Percentiles rank a stretch among this genome's conserved stretches.
phyloP scores from a whole-genome alignment of 345 rosid species.

The Gossypium longicalyx region DNA sequence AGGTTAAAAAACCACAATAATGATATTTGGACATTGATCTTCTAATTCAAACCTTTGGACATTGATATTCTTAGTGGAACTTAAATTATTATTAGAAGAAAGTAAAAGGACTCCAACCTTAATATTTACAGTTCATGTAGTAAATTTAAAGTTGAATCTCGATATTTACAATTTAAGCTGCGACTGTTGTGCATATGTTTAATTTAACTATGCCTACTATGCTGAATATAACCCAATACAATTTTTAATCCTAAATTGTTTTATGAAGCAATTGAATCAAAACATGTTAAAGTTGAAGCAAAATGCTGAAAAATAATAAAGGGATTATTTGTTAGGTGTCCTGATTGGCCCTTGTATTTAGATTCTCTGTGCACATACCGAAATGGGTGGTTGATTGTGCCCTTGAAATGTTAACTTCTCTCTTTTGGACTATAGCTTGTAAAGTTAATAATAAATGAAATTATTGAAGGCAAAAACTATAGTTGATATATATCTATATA shows the following conservation, averaged over 20 bases:
- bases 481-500: too few species aligned
- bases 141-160: too few species aligned
- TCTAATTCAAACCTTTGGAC: background rate
- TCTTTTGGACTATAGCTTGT: background rate
- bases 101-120: background rate
- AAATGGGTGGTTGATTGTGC: background rate
- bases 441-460: background rate
- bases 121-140: background rate
- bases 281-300: too few species aligned
- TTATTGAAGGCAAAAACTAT: background rate
- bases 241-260: too few species aligned
- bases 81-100: background rate
- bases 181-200: too few species aligned
- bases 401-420: background rate
- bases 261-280: too few species aligned
- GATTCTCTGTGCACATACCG: background rate
- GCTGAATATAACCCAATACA: too few species aligned
- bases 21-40: conserved; percentile 3
- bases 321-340: background rate
- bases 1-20: background rate
- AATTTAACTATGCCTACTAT: too few species aligned
- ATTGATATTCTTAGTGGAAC: background rate
- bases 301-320: too few species aligned
- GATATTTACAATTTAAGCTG: too few species aligned
- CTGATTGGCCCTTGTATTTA: conserved; percentile 1